A percentile compares a stretch with the other conserved stretches of the same genome.
Conservation (phyloP, 2,329 filamentous ascomycete species). For the Aspergillus melleus region DNA sequence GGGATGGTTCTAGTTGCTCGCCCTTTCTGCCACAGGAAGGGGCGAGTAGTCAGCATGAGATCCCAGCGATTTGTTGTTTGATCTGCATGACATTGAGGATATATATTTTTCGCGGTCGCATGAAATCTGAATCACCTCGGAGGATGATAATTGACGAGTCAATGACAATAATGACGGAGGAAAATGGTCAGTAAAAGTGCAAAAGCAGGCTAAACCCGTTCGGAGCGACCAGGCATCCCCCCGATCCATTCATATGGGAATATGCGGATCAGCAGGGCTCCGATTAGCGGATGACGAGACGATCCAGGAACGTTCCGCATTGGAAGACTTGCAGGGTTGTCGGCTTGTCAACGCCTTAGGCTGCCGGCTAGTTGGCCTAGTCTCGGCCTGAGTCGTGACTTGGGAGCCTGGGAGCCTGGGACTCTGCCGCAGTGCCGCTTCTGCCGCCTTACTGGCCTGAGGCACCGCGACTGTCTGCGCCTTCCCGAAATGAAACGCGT, state of each 20-base stretch:
- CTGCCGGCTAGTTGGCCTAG: background rate
- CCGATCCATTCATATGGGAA: constrained; percentile 3
- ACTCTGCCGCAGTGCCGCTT: background rate
- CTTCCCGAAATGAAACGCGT: constrained; percentile 1
- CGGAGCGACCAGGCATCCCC: constrained; percentile 2
- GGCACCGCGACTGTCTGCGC: background rate
- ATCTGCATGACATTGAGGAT: too few relatives aligned
- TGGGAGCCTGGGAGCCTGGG: too few relatives aligned
- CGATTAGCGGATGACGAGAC: constrained; percentile 13
- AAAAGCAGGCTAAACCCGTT: constrained; percentile 4
- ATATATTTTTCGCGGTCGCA: too few relatives aligned
- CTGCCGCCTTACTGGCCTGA: constrained; percentile 6
- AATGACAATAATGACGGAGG: too few relatives aligned
- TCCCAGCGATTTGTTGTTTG: too few relatives aligned
- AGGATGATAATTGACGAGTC: too few relatives aligned
- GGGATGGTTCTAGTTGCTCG: background rate
- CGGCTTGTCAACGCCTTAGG: constrained; percentile 2
- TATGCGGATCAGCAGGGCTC: constrained; percentile 20
- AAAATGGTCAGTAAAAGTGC: too few relatives aligned
- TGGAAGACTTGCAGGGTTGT: constrained; percentile 7
- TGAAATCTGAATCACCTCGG: background rate
- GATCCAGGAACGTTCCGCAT: constrained; percentile 23
- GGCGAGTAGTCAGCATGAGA: background rate
- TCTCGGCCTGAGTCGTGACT: background rate
- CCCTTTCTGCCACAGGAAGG: constrained; percentile 1